Percentiles rank a stretch among this genome's conserved stretches.
These are phyloP conservation scores for Xylariaceae sp. DNA, from an alignment of 2,329 filamentous ascomycete genomes.

Conservation along the genomic window DNA sequence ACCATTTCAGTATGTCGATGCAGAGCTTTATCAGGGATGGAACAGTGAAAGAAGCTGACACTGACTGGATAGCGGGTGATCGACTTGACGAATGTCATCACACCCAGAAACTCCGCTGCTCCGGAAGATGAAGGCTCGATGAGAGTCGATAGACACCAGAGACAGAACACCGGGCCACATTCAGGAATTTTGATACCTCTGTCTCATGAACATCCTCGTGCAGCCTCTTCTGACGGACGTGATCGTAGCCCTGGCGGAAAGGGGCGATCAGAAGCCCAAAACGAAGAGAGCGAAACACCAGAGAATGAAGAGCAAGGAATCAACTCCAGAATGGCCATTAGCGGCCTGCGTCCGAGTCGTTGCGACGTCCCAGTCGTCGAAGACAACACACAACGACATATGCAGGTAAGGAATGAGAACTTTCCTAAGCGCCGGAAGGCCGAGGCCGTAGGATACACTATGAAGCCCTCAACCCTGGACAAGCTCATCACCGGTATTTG, in stretches of 20 bases:
- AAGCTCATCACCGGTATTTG: slow-evolving; percentile 33
- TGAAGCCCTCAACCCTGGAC: slow-evolving; percentile 27
- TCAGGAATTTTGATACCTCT: slow-evolving; percentile 12
- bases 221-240: background rate
- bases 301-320: slow-evolving; percentile 3
- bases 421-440: slow-evolving; percentile 25
- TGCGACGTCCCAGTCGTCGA: slow-evolving; percentile 17
- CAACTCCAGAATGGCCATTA: slow-evolving; percentile 39
- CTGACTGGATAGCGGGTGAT: slow-evolving; percentile 13
- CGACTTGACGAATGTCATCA: slow-evolving; percentile 12
- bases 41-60: background rate
- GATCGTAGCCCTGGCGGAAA: background rate
- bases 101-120: slow-evolving; percentile 5
- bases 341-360: slow-evolving; percentile 21
- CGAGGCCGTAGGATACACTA: slow-evolving; percentile 28
- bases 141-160: background rate
- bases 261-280: background rate
- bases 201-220: background rate
- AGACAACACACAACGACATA: slow-evolving; percentile 27
- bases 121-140: background rate
- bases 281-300: background rate
- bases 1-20: slow-evolving; percentile 17
- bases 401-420: slow-evolving; percentile 23
- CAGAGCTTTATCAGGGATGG: background rate
- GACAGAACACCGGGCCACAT: background rate